Base-by-base conservation (phyloP, 306 rosid species). In the Oxytropis ochrocephala region DNA sequence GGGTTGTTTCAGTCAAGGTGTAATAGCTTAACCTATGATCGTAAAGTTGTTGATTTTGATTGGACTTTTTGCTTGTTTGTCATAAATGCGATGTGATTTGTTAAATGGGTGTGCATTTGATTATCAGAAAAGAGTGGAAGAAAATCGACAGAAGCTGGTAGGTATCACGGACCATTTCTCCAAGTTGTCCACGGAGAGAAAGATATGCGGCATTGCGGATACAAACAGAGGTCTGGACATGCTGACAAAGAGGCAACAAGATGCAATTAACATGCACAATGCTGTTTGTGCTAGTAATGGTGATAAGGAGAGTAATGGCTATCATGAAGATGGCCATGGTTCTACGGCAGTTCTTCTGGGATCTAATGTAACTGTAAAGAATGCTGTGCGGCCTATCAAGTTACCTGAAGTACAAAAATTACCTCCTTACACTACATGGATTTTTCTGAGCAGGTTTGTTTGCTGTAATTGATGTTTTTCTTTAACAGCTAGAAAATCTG, bases 341-440 rank as follows among this genome's bases (percentile, higher is more conserved):
- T 89, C 92, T 73, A 84, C 96, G 10, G 97, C 99, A 46, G 97
- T 95, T 85, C 97, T 95, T 85, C 78, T 95, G 47, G 99, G 97
- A 68, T 87, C 91, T 73, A 91, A 88, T 81, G 92, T 91, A 73
- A 85, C 99, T 35, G 90, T 85, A 51, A 91, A 88, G 87, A 95
- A 87, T 82, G 89, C 95, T 64, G 96, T 91, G 69, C 97, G 96
- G 63, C 97, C 99, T 66, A 83, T 89, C 52, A 95, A 91, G 83
- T 84, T 95, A 53, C 78, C 88, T 3, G 99, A 91, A 87, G 78
- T 83, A 8, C 91, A 83, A 83, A 84, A 85, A 87, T 71, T 95
- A 74, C 96, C 99, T 63, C 92, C 97, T 70, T 95, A 95, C 83
- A 95, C 99, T 51, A 87, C 99, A 18, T 95, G 99, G 99, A 87